A percentile compares a stretch with the other conserved stretches of the same genome.
Conservation (phyloP, 2,329 filamentous ascomycete species). For the Hypoxylon sp. region DNA sequence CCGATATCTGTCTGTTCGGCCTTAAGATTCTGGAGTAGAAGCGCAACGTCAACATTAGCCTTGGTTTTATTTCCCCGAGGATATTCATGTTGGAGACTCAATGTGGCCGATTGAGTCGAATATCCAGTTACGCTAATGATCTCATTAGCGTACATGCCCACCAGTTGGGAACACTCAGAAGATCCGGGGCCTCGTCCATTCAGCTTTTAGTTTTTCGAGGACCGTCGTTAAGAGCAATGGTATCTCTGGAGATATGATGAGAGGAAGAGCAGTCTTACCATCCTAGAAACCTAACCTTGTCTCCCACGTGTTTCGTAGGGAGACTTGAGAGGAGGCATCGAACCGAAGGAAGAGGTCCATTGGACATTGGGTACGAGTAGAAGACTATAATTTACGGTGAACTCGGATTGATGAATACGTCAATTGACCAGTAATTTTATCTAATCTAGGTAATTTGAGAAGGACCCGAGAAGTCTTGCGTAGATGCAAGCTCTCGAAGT, state of each 20-base stretch:
- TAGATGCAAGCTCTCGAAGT: neutral
- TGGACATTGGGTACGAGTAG: constrained; percentile 58
- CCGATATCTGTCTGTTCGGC: constrained; percentile 76
- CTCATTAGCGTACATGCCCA: constrained; percentile 45
- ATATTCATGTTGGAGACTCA: constrained; percentile 78
- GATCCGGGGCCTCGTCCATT: constrained; percentile 4
- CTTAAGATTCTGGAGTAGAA: constrained; percentile 76
- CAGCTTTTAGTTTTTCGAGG: neutral
- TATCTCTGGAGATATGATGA: constrained; percentile 17
- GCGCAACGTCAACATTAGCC: constrained; percentile 77
- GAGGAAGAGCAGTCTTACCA: constrained; percentile 72
- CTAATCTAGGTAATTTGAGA: neutral
- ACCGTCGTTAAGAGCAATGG: constrained; percentile 26
- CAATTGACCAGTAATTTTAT: neutral
- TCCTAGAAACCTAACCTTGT: constrained; percentile 93
- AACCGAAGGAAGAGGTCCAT: constrained; percentile 73
- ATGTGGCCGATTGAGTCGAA: constrained; percentile 66
- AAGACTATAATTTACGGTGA: neutral
- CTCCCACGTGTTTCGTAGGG: constrained; percentile 63
- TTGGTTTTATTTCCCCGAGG: constrained; percentile 61
- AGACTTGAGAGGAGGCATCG: constrained; percentile 76
- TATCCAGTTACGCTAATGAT: constrained; percentile 64
- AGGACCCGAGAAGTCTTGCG: neutral
- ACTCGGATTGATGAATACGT: neutral
- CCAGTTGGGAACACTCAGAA: constrained; percentile 30